Evolutionary conservation across 2,329 filamentous ascomycete species (phyloP), one percentile per base, ranked within the genome.

Genomic region (Rhynchosporium agropyri): DNA sequence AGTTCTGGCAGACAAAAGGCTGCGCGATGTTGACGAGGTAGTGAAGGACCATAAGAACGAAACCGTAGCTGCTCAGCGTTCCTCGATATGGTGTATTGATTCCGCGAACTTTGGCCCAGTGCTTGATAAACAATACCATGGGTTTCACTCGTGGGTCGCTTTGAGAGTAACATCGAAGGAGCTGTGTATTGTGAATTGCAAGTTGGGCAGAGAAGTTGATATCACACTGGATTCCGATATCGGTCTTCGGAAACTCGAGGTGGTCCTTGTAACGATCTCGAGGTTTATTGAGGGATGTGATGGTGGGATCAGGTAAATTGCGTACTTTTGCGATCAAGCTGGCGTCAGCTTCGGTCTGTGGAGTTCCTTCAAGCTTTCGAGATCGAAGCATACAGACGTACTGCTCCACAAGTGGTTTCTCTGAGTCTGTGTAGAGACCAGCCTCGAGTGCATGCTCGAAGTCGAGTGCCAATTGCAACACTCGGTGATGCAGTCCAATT

Each of bases 181-280:
- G 84, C 40, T 85, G 79, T 0, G 92, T 96, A 74, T 97, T 97
- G 68, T 95, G 89, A 3, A 96, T 80, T 1, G 89, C 92, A 3
- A 97, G 83, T 50, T 90, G 86, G 20, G 92, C 92, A 1, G 89
- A 89, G 74, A 97, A 97, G 75, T 96, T 96, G 80, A 97, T 91
- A 73, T 97, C 92, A 74, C 91, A 95, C 73, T 93, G 90, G 13
- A 94, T 90, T n/a, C 92, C 92, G 33, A 89, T 84, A 3, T 88
- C 88, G 8, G 80, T 79, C 71, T 91, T 91, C 5, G 90, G 90
- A 63, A 94, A 94, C 74, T 95, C 91, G 2, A 96, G 83, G 29
- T 79, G 79, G 69, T 88, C 83, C 63, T 77, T 78, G 72, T 83
- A 84, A 36, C 78, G 79, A 67, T 86, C 81, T 62, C 79, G 79